phyloP scores from a whole-genome alignment of 2,329 filamentous ascomycete genomes.

The Calonectria pteridis region DNA sequence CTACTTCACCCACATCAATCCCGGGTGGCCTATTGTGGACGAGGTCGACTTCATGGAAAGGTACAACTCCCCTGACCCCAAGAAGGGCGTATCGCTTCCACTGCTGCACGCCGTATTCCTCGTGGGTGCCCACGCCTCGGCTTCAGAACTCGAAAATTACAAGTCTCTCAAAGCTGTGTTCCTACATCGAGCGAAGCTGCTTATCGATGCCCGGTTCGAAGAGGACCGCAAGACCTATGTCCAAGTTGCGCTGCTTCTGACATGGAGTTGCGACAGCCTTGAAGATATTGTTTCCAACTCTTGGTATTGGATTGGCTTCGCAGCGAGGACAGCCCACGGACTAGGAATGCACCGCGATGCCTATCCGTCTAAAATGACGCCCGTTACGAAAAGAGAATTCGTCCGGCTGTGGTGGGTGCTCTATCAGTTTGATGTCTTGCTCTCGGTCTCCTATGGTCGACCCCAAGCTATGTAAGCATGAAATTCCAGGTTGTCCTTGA shows the following conservation, averaged over 20 bases:
- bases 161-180: slow-evolving; percentile 58
- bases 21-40: slow-evolving; percentile 64
- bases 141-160: slow-evolving; percentile 54
- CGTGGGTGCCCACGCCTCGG: slow-evolving; percentile 64
- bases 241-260: slow-evolving; percentile 66
- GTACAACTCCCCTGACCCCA: slow-evolving; percentile 59
- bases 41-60: slow-evolving; percentile 64
- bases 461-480: slow-evolving; percentile 60
- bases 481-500: not conserved
- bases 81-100: slow-evolving; percentile 59
- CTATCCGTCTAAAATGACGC: slow-evolving; percentile 44
- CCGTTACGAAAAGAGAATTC: slow-evolving; percentile 51
- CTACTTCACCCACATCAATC: slow-evolving; percentile 64
- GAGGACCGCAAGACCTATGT: slow-evolving; percentile 65
- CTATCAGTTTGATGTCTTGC: slow-evolving; percentile 54
- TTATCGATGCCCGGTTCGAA: slow-evolving; percentile 66
- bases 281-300: slow-evolving; percentile 67
- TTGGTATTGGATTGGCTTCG: slow-evolving; percentile 66
- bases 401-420: slow-evolving; percentile 56
- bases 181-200: slow-evolving; percentile 64
- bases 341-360: slow-evolving; percentile 64
- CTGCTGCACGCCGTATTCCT: slow-evolving; percentile 64
- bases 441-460: slow-evolving; percentile 59
- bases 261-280: slow-evolving; percentile 67
- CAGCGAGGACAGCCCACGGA: slow-evolving; percentile 63